A percentile compares a stretch with the other conserved stretches of the same genome.
These are phyloP conservation scores for Herpetospermum pedunculosum DNA, from an alignment of 306 rosid species.

Conservation along the genomic window DNA sequence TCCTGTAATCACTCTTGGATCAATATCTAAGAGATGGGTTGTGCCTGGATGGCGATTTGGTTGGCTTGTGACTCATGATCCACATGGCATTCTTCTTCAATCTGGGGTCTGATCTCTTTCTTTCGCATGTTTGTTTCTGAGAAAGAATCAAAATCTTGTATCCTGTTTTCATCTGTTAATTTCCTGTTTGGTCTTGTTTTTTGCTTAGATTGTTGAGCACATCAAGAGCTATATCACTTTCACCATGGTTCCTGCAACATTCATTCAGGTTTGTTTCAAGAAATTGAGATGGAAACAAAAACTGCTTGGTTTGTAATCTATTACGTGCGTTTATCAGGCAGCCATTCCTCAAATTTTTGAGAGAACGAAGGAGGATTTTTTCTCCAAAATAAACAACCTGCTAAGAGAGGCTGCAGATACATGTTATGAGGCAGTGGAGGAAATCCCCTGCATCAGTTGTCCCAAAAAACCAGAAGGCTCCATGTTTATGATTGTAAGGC, in stretches of 20 bases:
- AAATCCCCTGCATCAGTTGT: conserved; percentile 30
- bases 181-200: too few species aligned
- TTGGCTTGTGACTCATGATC: conserved; percentile 29
- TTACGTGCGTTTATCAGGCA: conserved; percentile 15
- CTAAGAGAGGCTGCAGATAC: conserved; percentile 20
- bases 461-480: conserved; percentile 40
- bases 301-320: background rate
- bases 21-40: conserved; percentile 36
- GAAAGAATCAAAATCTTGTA: background rate
- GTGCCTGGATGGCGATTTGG: conserved; percentile 47
- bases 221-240: conserved; percentile 5
- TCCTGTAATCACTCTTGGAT: conserved; percentile 35
- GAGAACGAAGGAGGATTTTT: conserved; percentile 23
- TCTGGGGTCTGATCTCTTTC: conserved; percentile 17
- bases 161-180: background rate
- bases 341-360: conserved; percentile 33
- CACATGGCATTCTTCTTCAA: conserved; percentile 17
- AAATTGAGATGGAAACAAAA: background rate
- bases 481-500: conserved; percentile 30
- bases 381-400: conserved; percentile 9
- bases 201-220: conserved; percentile 10
- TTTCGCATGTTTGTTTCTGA: background rate
- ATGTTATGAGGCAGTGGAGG: conserved; percentile 19
- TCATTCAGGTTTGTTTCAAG: conserved; percentile 22
- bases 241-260: conserved; percentile 16